A percentile compares a stretch with the other conserved stretches of the same genome.
Conservation (phyloP, 345 rosid genomes). For the Balakata baccata region DNA sequence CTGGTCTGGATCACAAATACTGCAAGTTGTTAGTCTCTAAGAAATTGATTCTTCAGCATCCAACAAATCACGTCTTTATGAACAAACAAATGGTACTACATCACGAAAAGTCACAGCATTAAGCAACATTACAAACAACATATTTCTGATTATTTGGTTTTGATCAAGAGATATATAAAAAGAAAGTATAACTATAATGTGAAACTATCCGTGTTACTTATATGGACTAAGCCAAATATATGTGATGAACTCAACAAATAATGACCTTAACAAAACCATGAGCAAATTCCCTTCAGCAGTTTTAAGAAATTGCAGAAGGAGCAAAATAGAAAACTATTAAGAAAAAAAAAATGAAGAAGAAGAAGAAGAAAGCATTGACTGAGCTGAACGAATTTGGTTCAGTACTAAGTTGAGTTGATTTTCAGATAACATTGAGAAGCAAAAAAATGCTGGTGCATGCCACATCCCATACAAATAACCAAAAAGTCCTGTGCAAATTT, state of each 20-base stretch:
- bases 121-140: background rate
- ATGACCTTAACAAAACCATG: background rate
- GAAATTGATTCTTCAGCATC: too few relatives aligned
- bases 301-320: background rate
- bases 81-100: background rate
- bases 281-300: background rate
- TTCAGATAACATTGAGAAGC: too few relatives aligned
- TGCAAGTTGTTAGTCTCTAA: constrained; percentile 12
- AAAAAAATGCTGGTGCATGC: too few relatives aligned
- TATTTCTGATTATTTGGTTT: background rate
- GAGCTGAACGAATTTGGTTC: too few relatives aligned
- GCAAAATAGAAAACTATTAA: too few relatives aligned
- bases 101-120: background rate
- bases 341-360: too few relatives aligned
- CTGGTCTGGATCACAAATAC: constrained; percentile 45
- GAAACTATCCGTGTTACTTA: background rate
- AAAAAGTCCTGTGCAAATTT: too few relatives aligned
- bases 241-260: background rate
- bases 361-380: too few relatives aligned
- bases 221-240: background rate
- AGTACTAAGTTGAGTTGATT: too few relatives aligned
- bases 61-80: background rate
- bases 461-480: too few relatives aligned
- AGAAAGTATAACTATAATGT: background rate
- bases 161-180: background rate